phyloP scores from a whole-genome alignment of 176 grass and related monocot genomes.

The Oryza longistaminata region DNA sequence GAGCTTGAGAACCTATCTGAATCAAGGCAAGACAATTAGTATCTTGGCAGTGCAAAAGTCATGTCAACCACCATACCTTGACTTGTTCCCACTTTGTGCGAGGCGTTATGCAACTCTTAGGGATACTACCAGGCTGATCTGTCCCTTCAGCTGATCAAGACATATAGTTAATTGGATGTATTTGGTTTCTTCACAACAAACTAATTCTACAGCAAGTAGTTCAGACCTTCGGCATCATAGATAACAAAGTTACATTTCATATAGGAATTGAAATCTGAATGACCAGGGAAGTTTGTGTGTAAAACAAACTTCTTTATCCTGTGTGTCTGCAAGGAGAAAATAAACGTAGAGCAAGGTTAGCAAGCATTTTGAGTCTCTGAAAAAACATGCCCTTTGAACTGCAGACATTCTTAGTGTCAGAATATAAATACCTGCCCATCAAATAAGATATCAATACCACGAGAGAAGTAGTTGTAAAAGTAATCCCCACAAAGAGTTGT shows the following conservation, averaged over 20 bases:
- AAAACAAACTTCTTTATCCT: constrained; percentile 99
- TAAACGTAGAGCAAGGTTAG: constrained; percentile 18
- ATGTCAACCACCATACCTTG: constrained; percentile 58
- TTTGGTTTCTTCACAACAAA: constrained; percentile 24
- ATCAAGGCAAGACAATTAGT: not conserved
- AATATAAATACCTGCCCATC: constrained; percentile 74
- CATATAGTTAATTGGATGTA: not conserved
- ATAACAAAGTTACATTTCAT: constrained; percentile 99
- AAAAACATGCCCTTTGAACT: constrained; percentile 19
- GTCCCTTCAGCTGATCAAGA: constrained; percentile 64
- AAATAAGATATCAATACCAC: constrained; percentile 98
- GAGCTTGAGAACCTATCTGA: constrained; percentile 7
- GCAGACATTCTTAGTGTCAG: not conserved
- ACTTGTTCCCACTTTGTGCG: constrained; percentile 94
- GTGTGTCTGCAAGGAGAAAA: constrained; percentile 65
- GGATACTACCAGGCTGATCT: constrained; percentile 50
- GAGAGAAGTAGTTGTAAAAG: constrained; percentile 93
- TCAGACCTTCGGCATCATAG: constrained; percentile 74
- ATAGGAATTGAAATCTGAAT: constrained; percentile 95
- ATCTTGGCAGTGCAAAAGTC: constrained; percentile 1
- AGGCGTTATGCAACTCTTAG: constrained; percentile 83
- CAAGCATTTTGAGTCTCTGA: constrained; percentile 2
- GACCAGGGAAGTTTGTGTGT: constrained; percentile 91
- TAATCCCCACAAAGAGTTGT: constrained; percentile 90
- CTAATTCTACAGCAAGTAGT: constrained; percentile 14